Conservation (phyloP, 495 filamentous ascomycete species). For the Jackrogersella multiformis region DNA sequence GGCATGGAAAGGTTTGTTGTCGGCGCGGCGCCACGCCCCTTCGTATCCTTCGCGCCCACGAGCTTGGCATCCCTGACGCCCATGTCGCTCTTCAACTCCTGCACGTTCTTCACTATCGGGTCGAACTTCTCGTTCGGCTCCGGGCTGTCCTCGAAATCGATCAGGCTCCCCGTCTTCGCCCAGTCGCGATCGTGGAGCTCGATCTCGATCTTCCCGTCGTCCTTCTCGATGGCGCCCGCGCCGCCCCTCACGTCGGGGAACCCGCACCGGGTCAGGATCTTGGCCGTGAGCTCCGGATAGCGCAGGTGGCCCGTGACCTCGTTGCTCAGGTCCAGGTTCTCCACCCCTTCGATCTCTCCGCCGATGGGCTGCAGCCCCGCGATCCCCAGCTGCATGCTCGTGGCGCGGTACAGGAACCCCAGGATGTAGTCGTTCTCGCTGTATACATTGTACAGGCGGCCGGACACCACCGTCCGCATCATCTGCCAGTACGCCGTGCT, state of each 20-base stretch:
- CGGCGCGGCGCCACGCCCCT: neutral
- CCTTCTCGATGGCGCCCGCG: conserved; percentile 63
- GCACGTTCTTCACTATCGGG: conserved; percentile 48
- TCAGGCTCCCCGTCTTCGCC: conserved; percentile 46
- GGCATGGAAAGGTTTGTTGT: neutral
- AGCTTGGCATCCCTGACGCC: conserved; percentile 53
- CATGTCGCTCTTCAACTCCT: conserved; percentile 58
- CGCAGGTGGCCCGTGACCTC: conserved; percentile 76
- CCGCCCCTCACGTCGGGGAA: conserved; percentile 69
- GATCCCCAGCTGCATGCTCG: conserved; percentile 77
- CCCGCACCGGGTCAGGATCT: conserved; percentile 72
- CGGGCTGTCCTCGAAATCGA: conserved; percentile 61
- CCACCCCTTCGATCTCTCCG: conserved; percentile 68
- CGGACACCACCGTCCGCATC: conserved; percentile 75
- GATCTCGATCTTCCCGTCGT: conserved; percentile 64
- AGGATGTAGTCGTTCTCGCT: conserved; percentile 81
- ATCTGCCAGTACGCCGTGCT: conserved; percentile 70
- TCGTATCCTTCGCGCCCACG: conserved; percentile 10
- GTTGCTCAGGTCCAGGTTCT: conserved; percentile 79
- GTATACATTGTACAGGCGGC: conserved; percentile 79
- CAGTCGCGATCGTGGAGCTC: conserved; percentile 45
- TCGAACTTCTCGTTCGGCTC: conserved; percentile 46
- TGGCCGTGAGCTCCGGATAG: conserved; percentile 74
- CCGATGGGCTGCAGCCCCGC: conserved; percentile 76
- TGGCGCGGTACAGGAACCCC: conserved; percentile 79